These are phyloP conservation scores for Pneumocystis oryctolagi DNA, from an alignment of 1,139 yeast species.

Conservation along the genomic window DNA sequence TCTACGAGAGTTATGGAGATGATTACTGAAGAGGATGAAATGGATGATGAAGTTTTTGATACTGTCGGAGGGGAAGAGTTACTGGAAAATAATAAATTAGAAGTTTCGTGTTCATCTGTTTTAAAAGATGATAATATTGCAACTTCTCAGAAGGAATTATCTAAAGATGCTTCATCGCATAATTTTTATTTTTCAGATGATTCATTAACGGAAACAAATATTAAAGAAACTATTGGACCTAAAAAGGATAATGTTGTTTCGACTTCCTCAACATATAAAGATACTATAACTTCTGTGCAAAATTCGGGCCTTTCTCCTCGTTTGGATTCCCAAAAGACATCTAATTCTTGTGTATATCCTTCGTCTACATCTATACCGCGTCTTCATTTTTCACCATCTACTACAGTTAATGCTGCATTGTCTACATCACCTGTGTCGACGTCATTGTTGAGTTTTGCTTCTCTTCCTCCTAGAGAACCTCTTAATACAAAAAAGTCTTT, in stretches of 20 bases:
- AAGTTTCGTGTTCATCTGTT: background rate
- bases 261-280: background rate
- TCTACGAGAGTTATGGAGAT: background rate
- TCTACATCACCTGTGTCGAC: background rate
- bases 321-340: background rate
- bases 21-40: background rate
- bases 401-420: background rate
- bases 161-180: background rate
- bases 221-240: background rate
- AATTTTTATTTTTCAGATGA: background rate
- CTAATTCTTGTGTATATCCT: background rate
- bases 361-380: background rate
- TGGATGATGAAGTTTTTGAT: background rate
- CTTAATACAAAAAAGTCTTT: conserved; percentile 3
- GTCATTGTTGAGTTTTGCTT: background rate
- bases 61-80: background rate
- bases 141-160: background rate
- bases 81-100: background rate
- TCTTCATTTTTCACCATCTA: background rate
- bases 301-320: background rate
- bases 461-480: conserved; percentile 3
- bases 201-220: background rate
- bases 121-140: background rate
- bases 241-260: background rate
- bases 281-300: background rate